Percentiles rank a stretch among this genome's conserved stretches.
phyloP scores from a whole-genome alignment of 805 yeast species.

The Candida silvicultrix region DNA sequence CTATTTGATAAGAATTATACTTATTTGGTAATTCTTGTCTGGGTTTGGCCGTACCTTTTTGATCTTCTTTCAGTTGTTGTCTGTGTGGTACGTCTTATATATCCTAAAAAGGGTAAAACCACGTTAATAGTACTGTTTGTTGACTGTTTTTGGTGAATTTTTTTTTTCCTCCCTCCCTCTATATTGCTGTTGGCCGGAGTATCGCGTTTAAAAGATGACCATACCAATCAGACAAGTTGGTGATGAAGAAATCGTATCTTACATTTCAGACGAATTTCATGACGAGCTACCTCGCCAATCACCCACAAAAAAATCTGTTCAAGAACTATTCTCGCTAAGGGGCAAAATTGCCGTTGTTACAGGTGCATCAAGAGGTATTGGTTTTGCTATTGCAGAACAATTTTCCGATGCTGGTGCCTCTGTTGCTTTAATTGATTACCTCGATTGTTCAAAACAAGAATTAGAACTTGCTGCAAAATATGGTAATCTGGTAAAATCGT shows the following conservation, averaged over 20 bases:
- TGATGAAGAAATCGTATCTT: not conserved
- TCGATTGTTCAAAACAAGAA: slow-evolving; percentile 18
- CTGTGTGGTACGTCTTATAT: no score
- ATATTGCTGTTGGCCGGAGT: not conserved
- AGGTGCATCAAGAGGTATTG: slow-evolving; percentile 77
- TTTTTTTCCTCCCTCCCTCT: no score
- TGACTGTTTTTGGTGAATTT: no score
- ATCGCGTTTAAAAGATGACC: not conserved
- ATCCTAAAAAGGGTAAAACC: no score
- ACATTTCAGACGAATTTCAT: not conserved
- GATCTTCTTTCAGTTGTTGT: no score
- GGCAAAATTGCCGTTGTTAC: slow-evolving; percentile 79
- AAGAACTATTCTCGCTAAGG: slow-evolving; percentile 65
- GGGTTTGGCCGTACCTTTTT: no score
- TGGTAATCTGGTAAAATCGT: slow-evolving; percentile 53
- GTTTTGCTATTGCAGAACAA: slow-evolving; percentile 70
- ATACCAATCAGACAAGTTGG: not conserved
- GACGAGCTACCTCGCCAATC: slow-evolving; percentile 38
- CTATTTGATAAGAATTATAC: no score
- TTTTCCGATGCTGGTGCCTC: slow-evolving; percentile 85
- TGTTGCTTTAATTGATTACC: slow-evolving; percentile 36
- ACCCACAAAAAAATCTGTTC: slow-evolving; percentile 42
- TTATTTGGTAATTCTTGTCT: no score
- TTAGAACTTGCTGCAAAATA: slow-evolving; percentile 48
- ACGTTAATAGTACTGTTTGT: no score